phyloP scores from a whole-genome alignment of 2,329 filamentous ascomycete species.

The Trichoderma cornu-damae region DNA sequence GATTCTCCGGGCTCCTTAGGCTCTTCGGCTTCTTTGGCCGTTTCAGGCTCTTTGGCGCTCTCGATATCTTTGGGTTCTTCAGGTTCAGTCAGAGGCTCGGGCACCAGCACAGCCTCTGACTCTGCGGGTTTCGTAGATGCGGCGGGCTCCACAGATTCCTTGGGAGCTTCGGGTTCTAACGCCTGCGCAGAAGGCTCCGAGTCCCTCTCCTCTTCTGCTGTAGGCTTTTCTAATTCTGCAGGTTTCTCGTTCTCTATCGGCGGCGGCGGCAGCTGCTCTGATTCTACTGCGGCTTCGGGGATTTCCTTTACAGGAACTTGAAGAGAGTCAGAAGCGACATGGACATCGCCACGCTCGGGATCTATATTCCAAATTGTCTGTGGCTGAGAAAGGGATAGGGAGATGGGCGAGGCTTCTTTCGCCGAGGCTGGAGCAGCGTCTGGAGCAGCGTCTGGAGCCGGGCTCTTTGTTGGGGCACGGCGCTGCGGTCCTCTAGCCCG shows the following conservation, averaged over 20 bases:
- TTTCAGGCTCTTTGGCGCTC: not conserved
- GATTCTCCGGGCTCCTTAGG: not conserved
- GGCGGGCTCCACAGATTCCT: not conserved
- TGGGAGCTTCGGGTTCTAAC: slow-evolving; percentile 5
- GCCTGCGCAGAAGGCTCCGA: not conserved
- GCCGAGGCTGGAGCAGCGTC: slow-evolving; percentile 26
- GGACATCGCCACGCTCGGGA: slow-evolving; percentile 43
- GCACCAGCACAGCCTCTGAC: not conserved
- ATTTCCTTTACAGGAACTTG: slow-evolving; percentile 16
- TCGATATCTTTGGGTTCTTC: not conserved
- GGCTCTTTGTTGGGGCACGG: slow-evolving; percentile 56
- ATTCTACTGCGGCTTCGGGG: not conserved
- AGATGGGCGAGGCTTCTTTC: not conserved
- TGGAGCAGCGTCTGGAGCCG: slow-evolving; percentile 34
- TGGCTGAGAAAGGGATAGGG: slow-evolving; percentile 38
- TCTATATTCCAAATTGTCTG: slow-evolving; percentile 50
- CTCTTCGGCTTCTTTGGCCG: not conserved
- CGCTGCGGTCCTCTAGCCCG: slow-evolving; percentile 82
- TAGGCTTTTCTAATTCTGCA: slow-evolving; percentile 1
- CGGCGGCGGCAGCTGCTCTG: not conserved
- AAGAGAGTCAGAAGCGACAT: slow-evolving; percentile 21
- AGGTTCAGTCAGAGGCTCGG: not conserved
- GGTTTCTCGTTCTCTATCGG: slow-evolving; percentile 8
- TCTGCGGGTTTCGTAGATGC: not conserved
- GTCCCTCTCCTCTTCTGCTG: not conserved